phyloP scores from a whole-genome alignment of 441 rosid genomes.

The Hura crepitans region DNA sequence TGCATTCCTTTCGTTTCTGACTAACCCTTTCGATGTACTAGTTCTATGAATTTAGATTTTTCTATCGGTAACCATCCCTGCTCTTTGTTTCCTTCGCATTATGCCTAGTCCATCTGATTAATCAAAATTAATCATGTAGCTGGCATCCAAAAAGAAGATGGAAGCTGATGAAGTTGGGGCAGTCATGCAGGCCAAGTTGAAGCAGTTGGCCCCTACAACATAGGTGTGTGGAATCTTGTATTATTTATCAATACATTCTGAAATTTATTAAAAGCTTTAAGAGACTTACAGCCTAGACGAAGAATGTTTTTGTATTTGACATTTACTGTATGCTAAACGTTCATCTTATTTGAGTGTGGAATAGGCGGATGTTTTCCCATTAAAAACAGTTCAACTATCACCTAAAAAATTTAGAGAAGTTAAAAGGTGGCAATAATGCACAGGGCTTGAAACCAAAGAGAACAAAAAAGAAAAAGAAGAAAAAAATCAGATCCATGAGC shows the following conservation, averaged over 20 bases:
- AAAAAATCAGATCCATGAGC: no score
- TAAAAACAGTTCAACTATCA: not conserved
- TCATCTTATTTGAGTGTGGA: not conserved
- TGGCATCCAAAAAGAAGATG: constrained; percentile 79
- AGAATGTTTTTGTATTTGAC: not conserved
- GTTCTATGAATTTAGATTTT: not conserved
- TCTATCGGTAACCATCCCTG: no score
- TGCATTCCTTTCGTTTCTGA: not conserved
- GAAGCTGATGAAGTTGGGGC: constrained; percentile 80
- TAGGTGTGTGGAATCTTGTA: constrained; percentile 21
- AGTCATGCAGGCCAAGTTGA: constrained; percentile 66
- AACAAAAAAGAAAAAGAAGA: no score
- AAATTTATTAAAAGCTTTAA: not conserved
- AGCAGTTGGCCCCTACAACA: constrained; percentile 54
- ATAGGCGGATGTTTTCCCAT: not conserved
- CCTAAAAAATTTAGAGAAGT: not conserved
- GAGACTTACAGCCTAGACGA: not conserved
- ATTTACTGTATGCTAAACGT: not conserved
- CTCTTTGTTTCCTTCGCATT: not conserved
- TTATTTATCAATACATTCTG: constrained; percentile 13
- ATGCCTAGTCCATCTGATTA: not conserved
- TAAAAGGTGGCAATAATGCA: no score
- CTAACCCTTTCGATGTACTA: not conserved
- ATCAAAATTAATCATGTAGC: constrained; percentile 39
- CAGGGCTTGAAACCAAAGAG: no score